Evolutionary conservation across 73 alveolate species (phyloP), one percentile per base, ranked within the genome.

Genomic region (Uronychia binucleata): DNA sequence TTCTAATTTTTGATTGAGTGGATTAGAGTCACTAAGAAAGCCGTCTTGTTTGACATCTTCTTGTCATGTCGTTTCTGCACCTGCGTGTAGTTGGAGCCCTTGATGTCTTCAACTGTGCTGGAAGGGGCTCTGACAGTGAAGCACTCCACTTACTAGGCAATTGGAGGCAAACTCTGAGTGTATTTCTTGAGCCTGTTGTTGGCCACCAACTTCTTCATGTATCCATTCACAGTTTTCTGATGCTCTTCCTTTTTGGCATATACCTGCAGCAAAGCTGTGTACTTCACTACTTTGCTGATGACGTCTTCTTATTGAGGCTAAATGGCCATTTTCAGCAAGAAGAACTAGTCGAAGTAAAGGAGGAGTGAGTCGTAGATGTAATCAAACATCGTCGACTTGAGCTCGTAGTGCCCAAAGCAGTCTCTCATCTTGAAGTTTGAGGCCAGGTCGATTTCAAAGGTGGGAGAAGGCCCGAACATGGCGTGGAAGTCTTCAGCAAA

Each of bases 321-420:
- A 77, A 84, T 84, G 30, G 60, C 35, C 80, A 77, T 25, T 33
- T 86, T 75, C 31, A 84, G 75, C 32, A 76, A 82, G 75, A 84
- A 84, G 91, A 76, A 84, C 57, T 84, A 74, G 31, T 32, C 35
- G 31, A 84, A 33, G 34, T 34, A 14, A 5, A 78, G 91, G 19
- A 76, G 32, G 28, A 84, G 34, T 0, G 75, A 46, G 75, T 84
- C 86, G 58, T 60, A 84, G 34, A 84, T 77, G 75, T 84, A 84
- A 1, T 27, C 26, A 33, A 1, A n/a, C 31, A 84, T 32, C 1
- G 77, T 28, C 0, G 57, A 58, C 25, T 67, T 26, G 30, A 84
- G 28, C 14, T 57, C 30, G 1, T 34, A 34, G 1, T 77, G 35
- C 28, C 86, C 86, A 46, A 84, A 84, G 86, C 91, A 76, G n/a